Percentiles rank a stretch among this genome's conserved stretches.
phyloP scores from a whole-genome alignment of 768 basidiomycete species.

The Lactarius vividus region DNA sequence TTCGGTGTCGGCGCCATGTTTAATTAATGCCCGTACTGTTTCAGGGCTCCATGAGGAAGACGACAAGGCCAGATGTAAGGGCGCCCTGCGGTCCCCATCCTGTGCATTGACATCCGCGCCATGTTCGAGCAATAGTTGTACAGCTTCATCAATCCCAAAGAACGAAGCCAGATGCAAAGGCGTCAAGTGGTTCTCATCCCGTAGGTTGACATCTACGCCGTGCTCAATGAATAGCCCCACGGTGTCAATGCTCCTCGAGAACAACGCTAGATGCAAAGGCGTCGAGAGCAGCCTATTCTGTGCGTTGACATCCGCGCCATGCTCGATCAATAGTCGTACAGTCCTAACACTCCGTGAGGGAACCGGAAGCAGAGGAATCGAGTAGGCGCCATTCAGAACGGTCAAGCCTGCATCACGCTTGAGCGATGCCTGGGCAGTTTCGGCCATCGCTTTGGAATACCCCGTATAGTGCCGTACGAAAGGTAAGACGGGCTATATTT shows the following conservation, averaged over 20 bases:
- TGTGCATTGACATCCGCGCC: no score
- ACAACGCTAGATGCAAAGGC: background rate
- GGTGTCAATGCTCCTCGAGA: background rate
- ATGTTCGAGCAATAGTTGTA: no score
- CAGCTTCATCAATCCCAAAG: no score
- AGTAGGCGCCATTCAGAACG: background rate
- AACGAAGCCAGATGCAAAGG: no score
- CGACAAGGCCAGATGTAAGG: no score
- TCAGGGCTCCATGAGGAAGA: no score
- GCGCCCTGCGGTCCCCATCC: no score
- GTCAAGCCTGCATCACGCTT: background rate
- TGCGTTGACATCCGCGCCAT: background rate
- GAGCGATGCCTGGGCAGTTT: background rate
- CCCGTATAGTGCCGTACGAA: no score
- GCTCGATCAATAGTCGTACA: background rate
- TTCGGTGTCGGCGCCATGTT: no score
- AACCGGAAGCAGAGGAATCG: background rate
- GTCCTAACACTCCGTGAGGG: background rate
- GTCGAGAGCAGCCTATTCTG: background rate
- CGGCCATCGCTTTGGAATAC: background rate
- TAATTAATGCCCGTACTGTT: no score
- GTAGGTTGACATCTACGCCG: background rate
- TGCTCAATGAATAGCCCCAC: background rate
- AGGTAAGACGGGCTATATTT: background rate
- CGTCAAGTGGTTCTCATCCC: background rate